Base-by-base conservation (phyloP, 169 alveolate genomes). In the Theileria sp. region DNA sequence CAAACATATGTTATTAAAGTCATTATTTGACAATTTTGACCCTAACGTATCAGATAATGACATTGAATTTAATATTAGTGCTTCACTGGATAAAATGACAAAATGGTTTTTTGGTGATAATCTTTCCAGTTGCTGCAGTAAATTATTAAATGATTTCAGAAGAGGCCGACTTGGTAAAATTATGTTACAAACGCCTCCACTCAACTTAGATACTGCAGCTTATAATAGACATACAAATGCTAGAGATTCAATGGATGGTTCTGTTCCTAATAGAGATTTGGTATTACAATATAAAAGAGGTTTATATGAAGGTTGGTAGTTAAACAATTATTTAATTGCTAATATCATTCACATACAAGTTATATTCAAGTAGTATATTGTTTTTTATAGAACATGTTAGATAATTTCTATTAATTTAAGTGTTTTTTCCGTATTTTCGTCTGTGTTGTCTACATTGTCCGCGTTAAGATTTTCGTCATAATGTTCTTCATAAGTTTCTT, bases 151-250 rank as follows among this genome's bases (percentile, higher is more conserved):
- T 25, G 96, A 93, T 71, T 87, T 93, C 72, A 56, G 92, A 36
- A 92, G 91, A 61, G 89, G 94, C 23, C 80, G 84, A 74, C 86
- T 90, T 17, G 96, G 96, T 5, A 58, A 89, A 28, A 72, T 87
- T 54, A 91, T 94, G 38, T 73, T 93, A 56, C 93, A 91, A 81
- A 77, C 79, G 3, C 96, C 96, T 4, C 91, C 88, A 44, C 79
- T 70, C 67, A 8, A 5, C 5, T 58, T 19, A 54, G 25, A 25
- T 58, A 5, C 13, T 17, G n/a, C 13, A 6, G 19, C 26, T 8
- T 21, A 19, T 25, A 58, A 19, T 15, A 44, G 17, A 44, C 10
- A 58, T 25, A 13, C 67, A 8, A 58, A 25, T 58, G n/a, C 36
- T 25, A 58, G 67, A 21, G 54, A 44, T 4, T 44, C 54, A 10